Evolutionary conservation across 495 filamentous ascomycete genomes (phyloP).

Genomic region (Annulohypoxylon stygium): DNA sequence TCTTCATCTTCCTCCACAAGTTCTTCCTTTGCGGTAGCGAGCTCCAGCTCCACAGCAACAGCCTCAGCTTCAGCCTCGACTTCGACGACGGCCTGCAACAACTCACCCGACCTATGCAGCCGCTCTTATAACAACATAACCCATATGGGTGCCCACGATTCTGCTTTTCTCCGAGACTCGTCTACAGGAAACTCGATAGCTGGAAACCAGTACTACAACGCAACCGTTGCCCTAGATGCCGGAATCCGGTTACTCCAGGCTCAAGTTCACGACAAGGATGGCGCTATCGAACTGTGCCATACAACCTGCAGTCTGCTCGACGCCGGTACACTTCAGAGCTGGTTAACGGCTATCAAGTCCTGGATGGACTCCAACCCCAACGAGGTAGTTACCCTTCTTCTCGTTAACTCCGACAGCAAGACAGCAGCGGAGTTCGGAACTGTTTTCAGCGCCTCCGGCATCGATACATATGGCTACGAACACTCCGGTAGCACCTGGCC

Average conservation of each 20-base stretch:
- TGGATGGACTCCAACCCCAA: conserved; percentile 76
- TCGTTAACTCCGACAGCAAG: conserved; percentile 75
- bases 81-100: conserved; percentile 70
- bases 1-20: conserved; percentile 27
- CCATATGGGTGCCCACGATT: conserved; percentile 77
- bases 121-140: conserved; percentile 75
- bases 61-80: conserved; percentile 23
- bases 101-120: conserved; percentile 71
- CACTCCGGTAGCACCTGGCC: conserved; percentile 68
- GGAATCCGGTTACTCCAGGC: conserved; percentile 78
- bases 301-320: conserved; percentile 74
- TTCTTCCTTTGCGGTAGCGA: conserved; percentile 29
- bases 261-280: conserved; percentile 71
- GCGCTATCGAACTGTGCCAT: conserved; percentile 73
- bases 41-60: conserved; percentile 35
- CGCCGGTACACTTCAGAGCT: conserved; percentile 69
- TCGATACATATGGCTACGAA: conserved; percentile 70
- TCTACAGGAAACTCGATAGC: conserved; percentile 66
- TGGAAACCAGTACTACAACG: conserved; percentile 76
- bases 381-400: conserved; percentile 77
- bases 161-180: conserved; percentile 70
- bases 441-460: conserved; percentile 67
- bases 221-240: conserved; percentile 73
- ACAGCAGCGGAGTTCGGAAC: conserved; percentile 62
- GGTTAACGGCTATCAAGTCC: conserved; percentile 67